A percentile compares a stretch with the other conserved stretches of the same genome.
Conservation (phyloP, 768 basidiomycete genomes). For the Boletus rufocinnamomeus region DNA sequence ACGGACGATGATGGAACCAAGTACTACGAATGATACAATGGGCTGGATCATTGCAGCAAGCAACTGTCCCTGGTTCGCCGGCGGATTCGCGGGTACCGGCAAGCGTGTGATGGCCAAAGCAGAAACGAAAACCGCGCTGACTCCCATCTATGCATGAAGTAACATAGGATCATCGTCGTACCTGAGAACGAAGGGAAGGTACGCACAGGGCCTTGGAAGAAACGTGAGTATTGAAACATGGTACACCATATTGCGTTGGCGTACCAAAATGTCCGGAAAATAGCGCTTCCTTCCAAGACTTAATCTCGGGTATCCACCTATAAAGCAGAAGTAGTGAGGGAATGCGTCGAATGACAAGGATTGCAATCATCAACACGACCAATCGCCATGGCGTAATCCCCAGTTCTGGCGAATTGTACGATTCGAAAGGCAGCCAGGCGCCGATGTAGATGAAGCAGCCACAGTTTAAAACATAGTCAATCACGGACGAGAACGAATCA, state of each 20-base stretch:
- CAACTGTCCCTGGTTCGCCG: slow-evolving; percentile 66
- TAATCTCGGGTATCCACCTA: slow-evolving; percentile 84
- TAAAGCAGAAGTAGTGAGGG: slow-evolving; percentile 79
- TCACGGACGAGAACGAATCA: slow-evolving; percentile 85
- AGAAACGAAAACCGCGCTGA: slow-evolving; percentile 87
- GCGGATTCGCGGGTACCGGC: slow-evolving; percentile 57
- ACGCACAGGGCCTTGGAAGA: slow-evolving; percentile 53
- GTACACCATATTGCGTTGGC: slow-evolving; percentile 11
- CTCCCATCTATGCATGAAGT: slow-evolving; percentile 69
- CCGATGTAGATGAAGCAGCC: slow-evolving; percentile 84
- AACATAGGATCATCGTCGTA: background rate
- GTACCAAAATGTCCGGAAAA: slow-evolving; percentile 91
- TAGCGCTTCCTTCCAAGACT: slow-evolving; percentile 80
- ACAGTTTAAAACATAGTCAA: slow-evolving; percentile 85
- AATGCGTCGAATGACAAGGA: slow-evolving; percentile 77
- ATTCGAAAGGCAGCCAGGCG: slow-evolving; percentile 76
- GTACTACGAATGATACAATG: slow-evolving; percentile 84
- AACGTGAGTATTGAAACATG: slow-evolving; percentile 3
- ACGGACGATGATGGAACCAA: slow-evolving; percentile 86
- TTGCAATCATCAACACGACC: slow-evolving; percentile 60
- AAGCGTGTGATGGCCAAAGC: slow-evolving; percentile 67
- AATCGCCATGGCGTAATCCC: slow-evolving; percentile 74
- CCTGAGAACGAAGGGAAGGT: background rate
- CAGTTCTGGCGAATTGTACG: slow-evolving; percentile 56
- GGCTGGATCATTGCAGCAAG: slow-evolving; percentile 76